These are phyloP conservation scores for Chrysoporthe cubensis DNA, from an alignment of 2,329 filamentous ascomycete genomes.

Conservation along the genomic window DNA sequence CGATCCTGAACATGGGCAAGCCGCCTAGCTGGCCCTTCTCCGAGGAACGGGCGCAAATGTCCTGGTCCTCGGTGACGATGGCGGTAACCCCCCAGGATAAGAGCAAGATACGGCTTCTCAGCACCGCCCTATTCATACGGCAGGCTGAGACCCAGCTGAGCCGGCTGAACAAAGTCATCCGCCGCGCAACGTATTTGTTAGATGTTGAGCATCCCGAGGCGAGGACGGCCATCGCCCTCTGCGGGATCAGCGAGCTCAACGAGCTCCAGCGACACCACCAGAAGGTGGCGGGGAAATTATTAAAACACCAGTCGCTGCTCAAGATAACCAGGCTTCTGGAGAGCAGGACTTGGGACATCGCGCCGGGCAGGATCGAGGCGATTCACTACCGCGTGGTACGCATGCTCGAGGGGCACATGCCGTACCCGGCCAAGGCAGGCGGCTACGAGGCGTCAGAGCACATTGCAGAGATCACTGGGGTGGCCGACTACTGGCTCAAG, in stretches of 20 bases:
- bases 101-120: conserved; percentile 16
- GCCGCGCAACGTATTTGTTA: neutral
- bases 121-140: conserved; percentile 26
- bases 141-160: conserved; percentile 22
- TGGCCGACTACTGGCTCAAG: conserved; percentile 20
- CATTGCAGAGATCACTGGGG: conserved; percentile 1
- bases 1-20: conserved; percentile 27
- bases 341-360: conserved; percentile 21
- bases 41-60: conserved; percentile 19
- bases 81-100: conserved; percentile 10
- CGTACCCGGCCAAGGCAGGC: conserved; percentile 5
- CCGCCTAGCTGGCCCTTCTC: conserved; percentile 26
- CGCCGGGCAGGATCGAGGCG: neutral
- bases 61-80: conserved; percentile 18
- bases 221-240: neutral
- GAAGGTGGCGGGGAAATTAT: conserved; percentile 11
- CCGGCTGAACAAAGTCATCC: conserved; percentile 10
- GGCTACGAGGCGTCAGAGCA: conserved; percentile 11
- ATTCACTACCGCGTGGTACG: neutral
- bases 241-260: conserved; percentile 8
- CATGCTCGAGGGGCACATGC: conserved; percentile 11
- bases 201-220: neutral
- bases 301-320: conserved; percentile 27
- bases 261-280: conserved; percentile 1
- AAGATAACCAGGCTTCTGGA: conserved; percentile 15